phyloP scores from a whole-genome alignment of 2,329 filamentous ascomycete species.

The Coleophoma eucalyptorum region DNA sequence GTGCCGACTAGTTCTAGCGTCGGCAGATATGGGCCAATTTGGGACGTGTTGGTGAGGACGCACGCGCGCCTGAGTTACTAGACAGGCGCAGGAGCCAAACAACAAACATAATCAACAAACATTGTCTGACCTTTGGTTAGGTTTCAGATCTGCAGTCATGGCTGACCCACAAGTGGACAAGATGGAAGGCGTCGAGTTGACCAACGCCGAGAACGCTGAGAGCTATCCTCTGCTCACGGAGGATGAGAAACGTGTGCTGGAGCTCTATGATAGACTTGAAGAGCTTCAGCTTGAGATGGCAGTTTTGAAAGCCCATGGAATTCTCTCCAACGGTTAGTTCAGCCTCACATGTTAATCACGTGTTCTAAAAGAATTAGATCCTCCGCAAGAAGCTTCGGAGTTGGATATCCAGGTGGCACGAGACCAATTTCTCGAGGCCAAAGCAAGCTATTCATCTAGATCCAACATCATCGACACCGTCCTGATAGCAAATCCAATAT shows the following conservation, averaged over 20 bases:
- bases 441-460: constrained; percentile 65
- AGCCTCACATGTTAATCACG: constrained; percentile 5
- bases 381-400: constrained; percentile 33
- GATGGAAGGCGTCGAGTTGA: constrained; percentile 23
- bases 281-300: constrained; percentile 70
- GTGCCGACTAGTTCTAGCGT: no score
- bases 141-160: background rate
- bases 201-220: constrained; percentile 1
- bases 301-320: constrained; percentile 47
- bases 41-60: no score
- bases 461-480: constrained; percentile 67
- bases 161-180: constrained; percentile 5
- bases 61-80: no score
- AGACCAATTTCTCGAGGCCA: constrained; percentile 61
- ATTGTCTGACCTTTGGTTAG: no score
- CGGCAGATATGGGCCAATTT: no score
- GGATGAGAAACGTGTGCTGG: constrained; percentile 61
- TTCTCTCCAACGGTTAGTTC: constrained; percentile 20
- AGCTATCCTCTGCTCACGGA: constrained; percentile 53
- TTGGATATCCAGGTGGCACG: constrained; percentile 56
- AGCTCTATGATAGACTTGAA: constrained; percentile 68
- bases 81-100: background rate
- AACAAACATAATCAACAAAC: background rate
- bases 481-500: constrained; percentile 68
- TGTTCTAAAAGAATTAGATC: constrained; percentile 15